phyloP scores from a whole-genome alignment of 1,139 yeast species.

The Yamadazyma oceani region DNA sequence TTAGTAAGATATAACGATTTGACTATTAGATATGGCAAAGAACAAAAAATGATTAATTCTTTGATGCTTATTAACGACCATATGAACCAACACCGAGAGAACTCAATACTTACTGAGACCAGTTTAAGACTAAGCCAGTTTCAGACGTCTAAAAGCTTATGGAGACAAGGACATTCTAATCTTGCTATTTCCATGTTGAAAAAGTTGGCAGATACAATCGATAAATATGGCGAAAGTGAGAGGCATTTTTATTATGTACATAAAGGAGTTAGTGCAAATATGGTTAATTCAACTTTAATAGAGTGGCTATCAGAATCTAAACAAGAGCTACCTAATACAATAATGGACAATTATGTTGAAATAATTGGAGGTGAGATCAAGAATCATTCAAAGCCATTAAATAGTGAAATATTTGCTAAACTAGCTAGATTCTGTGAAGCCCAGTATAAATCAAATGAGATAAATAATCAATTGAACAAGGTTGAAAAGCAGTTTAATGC shows the following conservation, averaged over 20 bases:
- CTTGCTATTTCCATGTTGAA: constrained; percentile 55
- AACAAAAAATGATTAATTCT: constrained; percentile 52
- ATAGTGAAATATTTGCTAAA: constrained; percentile 1
- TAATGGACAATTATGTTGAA: constrained; percentile 57
- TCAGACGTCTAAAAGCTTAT: constrained; percentile 56
- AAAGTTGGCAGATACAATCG: constrained; percentile 15
- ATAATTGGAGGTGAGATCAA: constrained; percentile 29
- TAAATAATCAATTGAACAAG: constrained; percentile 46
- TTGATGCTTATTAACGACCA: constrained; percentile 46
- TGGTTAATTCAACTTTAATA: constrained; percentile 52
- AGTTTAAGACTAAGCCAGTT: constrained; percentile 31
- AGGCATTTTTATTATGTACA: not conserved
- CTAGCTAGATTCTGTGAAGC: constrained; percentile 77
- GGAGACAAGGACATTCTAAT: constrained; percentile 56
- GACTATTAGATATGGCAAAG: constrained; percentile 33
- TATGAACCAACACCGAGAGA: constrained; percentile 17
- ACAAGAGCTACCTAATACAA: constrained; percentile 59
- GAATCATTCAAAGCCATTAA: constrained; percentile 5
- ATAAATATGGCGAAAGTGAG: not conserved
- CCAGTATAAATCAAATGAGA: constrained; percentile 51
- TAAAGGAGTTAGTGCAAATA: constrained; percentile 1
- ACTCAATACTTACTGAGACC: not conserved
- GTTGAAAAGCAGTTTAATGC: constrained; percentile 36
- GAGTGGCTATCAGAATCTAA: constrained; percentile 73
- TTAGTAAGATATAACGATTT: constrained; percentile 40